Percentiles rank a stretch among this genome's conserved stretches.
Conservation (phyloP, 345 rosid genomes). For the Punica granatum region DNA sequence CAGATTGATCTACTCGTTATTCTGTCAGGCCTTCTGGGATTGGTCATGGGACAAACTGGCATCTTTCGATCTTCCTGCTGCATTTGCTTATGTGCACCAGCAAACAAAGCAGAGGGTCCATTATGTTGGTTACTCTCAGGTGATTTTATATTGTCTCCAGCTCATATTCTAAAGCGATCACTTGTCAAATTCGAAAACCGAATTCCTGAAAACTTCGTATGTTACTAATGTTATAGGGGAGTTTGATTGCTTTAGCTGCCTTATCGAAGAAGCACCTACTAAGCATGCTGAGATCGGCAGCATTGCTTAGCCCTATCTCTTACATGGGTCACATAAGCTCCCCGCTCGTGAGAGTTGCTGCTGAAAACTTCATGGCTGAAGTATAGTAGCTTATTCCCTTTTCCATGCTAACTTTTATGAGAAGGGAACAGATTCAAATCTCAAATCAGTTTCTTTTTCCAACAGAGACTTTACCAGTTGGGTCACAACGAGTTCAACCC, state of each 20-base stretch:
- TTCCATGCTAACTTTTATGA: no score
- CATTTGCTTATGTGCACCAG: slow-evolving; percentile 28
- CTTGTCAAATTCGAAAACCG: background rate
- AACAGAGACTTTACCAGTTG: slow-evolving; percentile 28
- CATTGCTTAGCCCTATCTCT: slow-evolving; percentile 42
- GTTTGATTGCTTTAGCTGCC: slow-evolving; percentile 43
- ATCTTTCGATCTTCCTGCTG: slow-evolving; percentile 47
- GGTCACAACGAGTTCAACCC: slow-evolving; percentile 36
- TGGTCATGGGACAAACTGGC: slow-evolving; percentile 56
- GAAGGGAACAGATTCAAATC: slow-evolving; percentile 11
- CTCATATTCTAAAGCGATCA: background rate
- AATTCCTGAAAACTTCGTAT: no score
- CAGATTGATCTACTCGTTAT: background rate
- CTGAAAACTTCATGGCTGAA: slow-evolving; percentile 30
- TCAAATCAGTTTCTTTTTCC: slow-evolving; percentile 10
- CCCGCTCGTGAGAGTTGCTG: slow-evolving; percentile 28
- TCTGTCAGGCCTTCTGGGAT: slow-evolving; percentile 36
- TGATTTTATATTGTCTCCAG: slow-evolving; percentile 4
- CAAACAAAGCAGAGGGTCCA: slow-evolving; percentile 35
- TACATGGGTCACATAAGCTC: slow-evolving; percentile 35
- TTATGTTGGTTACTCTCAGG: slow-evolving; percentile 46
- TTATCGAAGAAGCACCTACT: slow-evolving; percentile 21
- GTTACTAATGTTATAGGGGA: slow-evolving; percentile 25
- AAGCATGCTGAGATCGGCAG: slow-evolving; percentile 43
- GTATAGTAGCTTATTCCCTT: slow-evolving; percentile 8